Conservation (phyloP, 257 asterid species). For the Penstemon davidsonii region DNA sequence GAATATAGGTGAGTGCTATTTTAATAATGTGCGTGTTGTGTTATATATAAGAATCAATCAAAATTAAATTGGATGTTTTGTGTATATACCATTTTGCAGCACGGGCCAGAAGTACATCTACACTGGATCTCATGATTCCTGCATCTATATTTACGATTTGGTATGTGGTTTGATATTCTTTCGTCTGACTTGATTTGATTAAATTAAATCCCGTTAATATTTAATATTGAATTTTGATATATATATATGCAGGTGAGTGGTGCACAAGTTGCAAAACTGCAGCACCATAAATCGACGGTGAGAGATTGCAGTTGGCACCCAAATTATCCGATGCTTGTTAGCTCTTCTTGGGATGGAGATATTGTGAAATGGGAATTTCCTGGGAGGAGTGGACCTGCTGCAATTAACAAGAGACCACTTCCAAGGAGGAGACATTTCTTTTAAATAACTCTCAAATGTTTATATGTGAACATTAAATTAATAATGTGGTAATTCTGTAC, state of each 20-base stretch:
- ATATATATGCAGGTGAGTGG: constrained; percentile 53
- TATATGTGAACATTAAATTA: neutral
- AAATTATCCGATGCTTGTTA: constrained; percentile 66
- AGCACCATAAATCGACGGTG: constrained; percentile 64
- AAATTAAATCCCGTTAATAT: too few species aligned
- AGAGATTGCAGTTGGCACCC: constrained; percentile 96
- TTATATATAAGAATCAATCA: too few species aligned
- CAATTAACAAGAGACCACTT: constrained; percentile 28
- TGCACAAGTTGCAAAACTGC: constrained; percentile 60
- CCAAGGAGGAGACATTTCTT: constrained; percentile 31
- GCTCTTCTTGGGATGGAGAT: constrained; percentile 93
- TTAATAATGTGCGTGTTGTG: too few species aligned
- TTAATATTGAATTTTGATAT: neutral
- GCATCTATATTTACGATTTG: constrained; percentile 77
- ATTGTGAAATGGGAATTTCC: constrained; percentile 76
- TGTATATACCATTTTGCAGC: constrained; percentile 44
- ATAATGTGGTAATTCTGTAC: too few species aligned
- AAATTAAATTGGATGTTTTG: neutral
- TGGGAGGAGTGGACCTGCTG: constrained; percentile 40
- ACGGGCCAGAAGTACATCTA: constrained; percentile 92
- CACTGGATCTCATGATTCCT: constrained; percentile 83
- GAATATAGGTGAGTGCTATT: constrained; percentile 56
- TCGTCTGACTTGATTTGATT: neutral
- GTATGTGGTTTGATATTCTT: constrained; percentile 40
- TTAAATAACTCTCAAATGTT: constrained; percentile 10